Evolutionary conservation across 306 rosid species (phyloP).

Genomic region (Psophocarpus tetragonolobus): DNA sequence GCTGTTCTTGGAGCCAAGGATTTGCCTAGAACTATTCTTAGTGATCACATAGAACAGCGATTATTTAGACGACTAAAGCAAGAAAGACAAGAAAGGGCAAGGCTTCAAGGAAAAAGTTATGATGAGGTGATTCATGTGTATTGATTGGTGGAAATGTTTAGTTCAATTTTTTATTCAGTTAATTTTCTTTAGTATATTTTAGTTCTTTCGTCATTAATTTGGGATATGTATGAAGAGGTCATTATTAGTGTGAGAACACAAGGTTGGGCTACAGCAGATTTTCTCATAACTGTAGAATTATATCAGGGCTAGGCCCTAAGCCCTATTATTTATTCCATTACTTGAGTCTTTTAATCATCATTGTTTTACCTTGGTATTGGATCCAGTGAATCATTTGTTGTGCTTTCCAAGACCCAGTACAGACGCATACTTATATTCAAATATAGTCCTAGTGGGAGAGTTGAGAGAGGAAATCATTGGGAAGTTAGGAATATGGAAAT

Average conservation of each 20-base stretch:
- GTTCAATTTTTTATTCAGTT: neutral
- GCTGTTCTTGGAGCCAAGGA: conserved; percentile 99
- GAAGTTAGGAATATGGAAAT: neutral
- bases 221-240: neutral
- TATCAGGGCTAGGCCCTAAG: neutral
- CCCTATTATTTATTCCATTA: too few species aligned
- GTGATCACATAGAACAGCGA: conserved; percentile 90
- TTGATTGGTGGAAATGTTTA: neutral
- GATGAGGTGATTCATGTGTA: conserved; percentile 72
- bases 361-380: neutral
- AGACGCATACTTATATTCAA: neutral
- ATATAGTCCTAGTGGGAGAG: neutral
- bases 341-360: too few species aligned
- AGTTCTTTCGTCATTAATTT: neutral
- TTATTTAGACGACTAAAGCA: conserved; percentile 67
- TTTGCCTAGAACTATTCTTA: conserved; percentile 82
- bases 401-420: neutral
- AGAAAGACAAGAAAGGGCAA: conserved; percentile 86
- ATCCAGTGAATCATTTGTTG: neutral
- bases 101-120: conserved; percentile 71
- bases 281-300: neutral
- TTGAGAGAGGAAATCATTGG: neutral
- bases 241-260: neutral
- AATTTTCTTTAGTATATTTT: neutral
- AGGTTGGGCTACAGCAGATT: neutral